Percentiles rank a stretch among this genome's conserved stretches.
Evolutionary conservation across 2,329 filamentous ascomycete species (phyloP).

Genomic region (Pestalotiopsis sp.): DNA sequence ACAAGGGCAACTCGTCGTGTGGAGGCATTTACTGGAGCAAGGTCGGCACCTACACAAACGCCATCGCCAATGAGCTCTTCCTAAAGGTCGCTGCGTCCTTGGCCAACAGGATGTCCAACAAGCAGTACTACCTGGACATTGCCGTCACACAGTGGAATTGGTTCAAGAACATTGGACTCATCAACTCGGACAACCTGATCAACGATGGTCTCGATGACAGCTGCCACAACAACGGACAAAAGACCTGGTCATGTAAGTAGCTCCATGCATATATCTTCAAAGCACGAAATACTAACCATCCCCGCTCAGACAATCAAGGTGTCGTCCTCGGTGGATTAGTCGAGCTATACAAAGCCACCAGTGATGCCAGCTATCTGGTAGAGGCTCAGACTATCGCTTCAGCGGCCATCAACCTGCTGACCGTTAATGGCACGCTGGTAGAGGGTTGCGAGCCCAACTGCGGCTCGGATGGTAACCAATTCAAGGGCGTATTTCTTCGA

Average conservation of each 20-base stretch:
- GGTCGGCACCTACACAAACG: constrained; percentile 49
- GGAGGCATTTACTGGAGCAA: constrained; percentile 62
- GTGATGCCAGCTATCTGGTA: constrained; percentile 40
- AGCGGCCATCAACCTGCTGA: constrained; percentile 49
- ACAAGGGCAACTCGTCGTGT: constrained; percentile 44
- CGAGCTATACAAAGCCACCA: constrained; percentile 48
- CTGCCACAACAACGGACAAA: constrained; percentile 50
- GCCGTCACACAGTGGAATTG: constrained; percentile 53
- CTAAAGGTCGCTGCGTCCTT: constrained; percentile 53
- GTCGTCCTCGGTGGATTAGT: constrained; percentile 54
- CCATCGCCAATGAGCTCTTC: constrained; percentile 58
- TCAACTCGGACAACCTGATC: constrained; percentile 49
- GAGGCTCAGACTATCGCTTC: constrained; percentile 49
- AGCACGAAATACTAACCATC: not conserved
- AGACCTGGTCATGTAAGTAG: constrained; percentile 43
- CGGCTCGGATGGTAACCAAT: constrained; percentile 57
- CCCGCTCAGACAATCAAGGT: constrained; percentile 50
- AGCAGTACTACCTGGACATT: constrained; percentile 44
- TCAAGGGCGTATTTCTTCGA: constrained; percentile 71
- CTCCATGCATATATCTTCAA: not conserved
- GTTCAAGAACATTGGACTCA: constrained; percentile 52
- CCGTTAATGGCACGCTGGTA: constrained; percentile 48
- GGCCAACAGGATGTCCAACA: constrained; percentile 46
- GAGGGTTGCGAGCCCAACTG: constrained; percentile 57
- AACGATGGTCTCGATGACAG: constrained; percentile 53